Evolutionary conservation across 371 early-diverging fungal genomes (phyloP), one percentile per base, ranked within the genome.

Genomic region (Coemansia sp.): DNA sequence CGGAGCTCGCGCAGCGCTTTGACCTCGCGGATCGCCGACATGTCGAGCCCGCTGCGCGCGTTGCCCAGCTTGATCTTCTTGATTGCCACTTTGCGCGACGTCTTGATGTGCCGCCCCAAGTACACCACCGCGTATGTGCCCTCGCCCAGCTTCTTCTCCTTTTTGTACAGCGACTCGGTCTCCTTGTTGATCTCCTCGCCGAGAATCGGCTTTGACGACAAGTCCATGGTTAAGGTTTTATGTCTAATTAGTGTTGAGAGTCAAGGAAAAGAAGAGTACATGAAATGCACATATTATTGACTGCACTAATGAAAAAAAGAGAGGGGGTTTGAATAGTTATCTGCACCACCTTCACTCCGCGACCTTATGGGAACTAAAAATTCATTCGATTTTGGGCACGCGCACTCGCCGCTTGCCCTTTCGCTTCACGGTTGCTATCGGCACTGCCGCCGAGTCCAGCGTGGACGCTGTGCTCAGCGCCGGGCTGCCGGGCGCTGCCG

Each of bases 1-100:
- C 80, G 79, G 43, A 99, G 81, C 76, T 96, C 95, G 77, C 95
- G 93, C 38, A 99, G 83, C 20, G 88, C 88, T 72, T 97, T 98
- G 65, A 99, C 93, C 84, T 99, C 99, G 50, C 99, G 86, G 49
- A 99, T 90, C 0, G 99, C 95, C 31, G 95, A 93, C 73, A 96
- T 81, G 70, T 99, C 99, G 55, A 97, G 83, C 0, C 91, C 91
- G 77, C 90, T 90, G 78, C 88, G 90, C 76, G 90, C 89, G 63
- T 89, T 88, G 2, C 90, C 91, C 59, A 90, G 80, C 77, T 96
- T 96, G 82, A 98, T 94, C 82, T 94, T 94, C 77, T 98, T 98
- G 57, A 98, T 92, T 63, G 98, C 96, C 20, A 95, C 91, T 30
- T 70, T 81, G 40, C 89, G 82, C 7, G 86, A 84, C 4, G 89